phyloP scores from a whole-genome alignment of 768 basidiomycete species.

The Mycena crocata region DNA sequence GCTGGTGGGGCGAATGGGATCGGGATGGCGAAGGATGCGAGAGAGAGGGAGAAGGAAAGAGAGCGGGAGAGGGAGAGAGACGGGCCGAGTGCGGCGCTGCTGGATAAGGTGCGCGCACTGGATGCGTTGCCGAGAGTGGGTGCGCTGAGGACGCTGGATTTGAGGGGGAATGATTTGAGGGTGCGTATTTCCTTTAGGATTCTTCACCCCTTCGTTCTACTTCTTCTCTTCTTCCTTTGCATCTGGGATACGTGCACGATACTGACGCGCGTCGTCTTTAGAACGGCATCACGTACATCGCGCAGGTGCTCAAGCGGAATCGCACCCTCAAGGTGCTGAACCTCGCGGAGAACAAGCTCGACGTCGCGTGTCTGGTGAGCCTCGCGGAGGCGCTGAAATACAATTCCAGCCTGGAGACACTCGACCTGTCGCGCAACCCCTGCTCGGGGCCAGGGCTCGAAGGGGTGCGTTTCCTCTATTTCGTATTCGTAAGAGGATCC shows the following conservation, averaged over 20 bases:
- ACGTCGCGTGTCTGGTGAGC: slow-evolving; percentile 78
- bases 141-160: slow-evolving; percentile 87
- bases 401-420: slow-evolving; percentile 91
- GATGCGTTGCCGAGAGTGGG: slow-evolving; percentile 90
- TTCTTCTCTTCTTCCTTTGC: not conserved
- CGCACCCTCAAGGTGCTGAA: slow-evolving; percentile 95
- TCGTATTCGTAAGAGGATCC: not conserved
- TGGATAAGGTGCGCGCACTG: slow-evolving; percentile 91
- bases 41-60: not conserved
- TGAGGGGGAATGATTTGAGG: slow-evolving; percentile 92
- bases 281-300: slow-evolving; percentile 88
- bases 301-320: slow-evolving; percentile 96
- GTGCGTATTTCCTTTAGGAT: slow-evolving; percentile 56
- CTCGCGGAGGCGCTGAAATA: slow-evolving; percentile 97
- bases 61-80: slow-evolving; percentile 45
- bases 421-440: slow-evolving; percentile 93
- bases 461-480: slow-evolving; percentile 70
- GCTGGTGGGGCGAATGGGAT: not conserved
- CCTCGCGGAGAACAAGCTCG: slow-evolving; percentile 94
- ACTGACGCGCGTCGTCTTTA: slow-evolving; percentile 42
- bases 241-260: not conserved
- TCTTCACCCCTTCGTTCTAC: slow-evolving; percentile 18
- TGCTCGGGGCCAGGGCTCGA: slow-evolving; percentile 91
- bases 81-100: slow-evolving; percentile 78
- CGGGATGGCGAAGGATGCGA: too few species aligned